A percentile compares a stretch with the other conserved stretches of the same genome.
Conservation (phyloP, 2,329 filamentous ascomycete species). For the Exophiala alcalophila region DNA sequence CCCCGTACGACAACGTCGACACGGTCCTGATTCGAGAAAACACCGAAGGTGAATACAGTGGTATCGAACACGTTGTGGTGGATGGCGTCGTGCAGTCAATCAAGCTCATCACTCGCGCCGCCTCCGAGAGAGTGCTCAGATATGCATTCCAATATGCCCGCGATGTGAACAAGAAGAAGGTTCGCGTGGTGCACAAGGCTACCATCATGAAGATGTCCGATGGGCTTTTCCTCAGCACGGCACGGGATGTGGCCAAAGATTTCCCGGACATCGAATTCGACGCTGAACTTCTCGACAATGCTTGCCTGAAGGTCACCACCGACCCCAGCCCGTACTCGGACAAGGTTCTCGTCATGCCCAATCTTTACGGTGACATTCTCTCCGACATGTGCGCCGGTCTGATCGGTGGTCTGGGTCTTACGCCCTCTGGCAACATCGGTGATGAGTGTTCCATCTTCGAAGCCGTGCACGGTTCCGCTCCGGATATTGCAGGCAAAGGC, state of each 20-base stretch:
- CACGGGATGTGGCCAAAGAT: slow-evolving; percentile 83
- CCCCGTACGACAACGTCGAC: slow-evolving; percentile 94
- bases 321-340: slow-evolving; percentile 90
- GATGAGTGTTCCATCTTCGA: slow-evolving; percentile 99
- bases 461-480: slow-evolving; percentile 95
- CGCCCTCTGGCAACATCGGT: slow-evolving; percentile 97
- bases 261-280: slow-evolving; percentile 96
- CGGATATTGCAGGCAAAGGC: slow-evolving; percentile 92
- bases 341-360: slow-evolving; percentile 85
- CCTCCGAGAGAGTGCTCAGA: slow-evolving; percentile 89
- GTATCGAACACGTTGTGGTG: slow-evolving; percentile 96
- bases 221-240: slow-evolving; percentile 92
- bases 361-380: slow-evolving; percentile 98
- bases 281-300: slow-evolving; percentile 97
- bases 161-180: slow-evolving; percentile 91
- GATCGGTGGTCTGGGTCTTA: slow-evolving; percentile 95
- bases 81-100: slow-evolving; percentile 98
- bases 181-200: slow-evolving; percentile 87
- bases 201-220: slow-evolving; percentile 99
- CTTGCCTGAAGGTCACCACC: slow-evolving; percentile 97
- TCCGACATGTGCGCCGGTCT: slow-evolving; percentile 99
- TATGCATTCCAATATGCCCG: slow-evolving; percentile 98
- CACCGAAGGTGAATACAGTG: slow-evolving; percentile 99
- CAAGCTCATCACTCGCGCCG: slow-evolving; percentile 93
- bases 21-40: slow-evolving; percentile 98